phyloP scores from a whole-genome alignment of 106 monocot species.

The Allium sativum region DNA sequence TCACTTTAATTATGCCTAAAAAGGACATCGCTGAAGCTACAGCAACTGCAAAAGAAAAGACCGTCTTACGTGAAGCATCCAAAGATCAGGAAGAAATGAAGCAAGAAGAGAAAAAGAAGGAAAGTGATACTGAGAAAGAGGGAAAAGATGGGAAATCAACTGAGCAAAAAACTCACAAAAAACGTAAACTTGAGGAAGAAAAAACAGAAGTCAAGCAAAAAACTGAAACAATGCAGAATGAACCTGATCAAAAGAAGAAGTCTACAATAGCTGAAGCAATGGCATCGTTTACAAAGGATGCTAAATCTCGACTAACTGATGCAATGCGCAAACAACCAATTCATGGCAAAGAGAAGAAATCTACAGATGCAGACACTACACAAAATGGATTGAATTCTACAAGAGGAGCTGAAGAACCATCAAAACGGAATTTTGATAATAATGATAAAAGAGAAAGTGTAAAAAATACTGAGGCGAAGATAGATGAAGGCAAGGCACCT shows the following conservation, averaged over 20 bases:
- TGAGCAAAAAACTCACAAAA: too few species aligned
- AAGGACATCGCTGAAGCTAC: background rate
- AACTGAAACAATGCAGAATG: background rate
- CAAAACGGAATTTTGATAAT: background rate
- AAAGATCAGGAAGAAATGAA: background rate
- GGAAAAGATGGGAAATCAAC: background rate
- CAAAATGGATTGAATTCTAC: background rate
- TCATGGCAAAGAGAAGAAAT: background rate
- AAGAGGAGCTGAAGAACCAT: background rate
- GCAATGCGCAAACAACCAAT: background rate
- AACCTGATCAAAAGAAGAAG: background rate
- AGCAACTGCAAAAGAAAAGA: background rate
- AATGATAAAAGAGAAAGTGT: background rate
- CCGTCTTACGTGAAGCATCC: background rate
- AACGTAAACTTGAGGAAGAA: background rate
- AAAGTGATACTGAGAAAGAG: background rate
- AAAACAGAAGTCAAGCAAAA: background rate
- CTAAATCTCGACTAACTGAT: background rate
- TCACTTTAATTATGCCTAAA: conserved; percentile 11
- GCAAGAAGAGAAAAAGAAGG: background rate
- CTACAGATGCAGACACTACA: background rate
- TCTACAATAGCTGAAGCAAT: background rate
- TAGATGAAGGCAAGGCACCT: background rate
- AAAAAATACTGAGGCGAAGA: background rate
- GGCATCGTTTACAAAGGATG: too few species aligned